A percentile compares a stretch with the other conserved stretches of the same genome.
These are phyloP conservation scores for Albophoma yamanashiensis DNA, from an alignment of 2,329 filamentous ascomycete genomes.

Conservation along the genomic window DNA sequence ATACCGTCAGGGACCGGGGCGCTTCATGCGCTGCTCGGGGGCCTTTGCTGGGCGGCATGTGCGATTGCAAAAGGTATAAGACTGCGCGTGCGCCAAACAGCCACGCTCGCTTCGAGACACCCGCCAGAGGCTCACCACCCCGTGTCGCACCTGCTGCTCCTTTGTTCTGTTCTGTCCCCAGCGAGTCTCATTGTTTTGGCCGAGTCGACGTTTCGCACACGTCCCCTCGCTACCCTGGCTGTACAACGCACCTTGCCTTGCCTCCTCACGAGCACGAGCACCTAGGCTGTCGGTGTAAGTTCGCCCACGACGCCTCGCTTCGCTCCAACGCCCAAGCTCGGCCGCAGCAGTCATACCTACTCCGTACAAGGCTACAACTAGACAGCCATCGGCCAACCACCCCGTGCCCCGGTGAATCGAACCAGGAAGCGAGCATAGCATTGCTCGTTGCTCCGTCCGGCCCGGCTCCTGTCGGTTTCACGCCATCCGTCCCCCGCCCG, in stretches of 20 bases:
- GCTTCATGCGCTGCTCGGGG: neutral
- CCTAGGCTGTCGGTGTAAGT: neutral
- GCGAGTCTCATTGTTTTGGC: neutral
- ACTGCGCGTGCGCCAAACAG: too few relatives aligned
- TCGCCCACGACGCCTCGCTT: neutral
- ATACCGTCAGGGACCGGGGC: neutral
- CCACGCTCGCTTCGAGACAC: neutral
- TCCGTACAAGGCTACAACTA: too few relatives aligned
- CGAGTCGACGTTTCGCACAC: neutral
- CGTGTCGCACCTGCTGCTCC: neutral
- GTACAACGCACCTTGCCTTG: too few relatives aligned
- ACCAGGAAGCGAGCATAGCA: neutral
- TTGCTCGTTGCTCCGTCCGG: neutral
- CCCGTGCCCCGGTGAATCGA: neutral
- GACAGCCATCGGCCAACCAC: neutral
- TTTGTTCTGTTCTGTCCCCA: neutral
- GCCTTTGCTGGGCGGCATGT: neutral
- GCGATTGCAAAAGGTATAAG: neutral
- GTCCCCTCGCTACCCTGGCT: too few relatives aligned
- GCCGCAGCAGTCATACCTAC: neutral
- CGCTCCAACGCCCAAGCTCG: neutral
- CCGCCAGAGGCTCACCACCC: neutral
- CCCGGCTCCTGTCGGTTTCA: constrained; percentile 3
- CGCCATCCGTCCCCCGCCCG: neutral
- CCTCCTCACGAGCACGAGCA: too few relatives aligned